These are phyloP conservation scores for Ceratocystis smalleyi DNA, from an alignment of 2,329 filamentous ascomycete genomes.

Conservation along the genomic window DNA sequence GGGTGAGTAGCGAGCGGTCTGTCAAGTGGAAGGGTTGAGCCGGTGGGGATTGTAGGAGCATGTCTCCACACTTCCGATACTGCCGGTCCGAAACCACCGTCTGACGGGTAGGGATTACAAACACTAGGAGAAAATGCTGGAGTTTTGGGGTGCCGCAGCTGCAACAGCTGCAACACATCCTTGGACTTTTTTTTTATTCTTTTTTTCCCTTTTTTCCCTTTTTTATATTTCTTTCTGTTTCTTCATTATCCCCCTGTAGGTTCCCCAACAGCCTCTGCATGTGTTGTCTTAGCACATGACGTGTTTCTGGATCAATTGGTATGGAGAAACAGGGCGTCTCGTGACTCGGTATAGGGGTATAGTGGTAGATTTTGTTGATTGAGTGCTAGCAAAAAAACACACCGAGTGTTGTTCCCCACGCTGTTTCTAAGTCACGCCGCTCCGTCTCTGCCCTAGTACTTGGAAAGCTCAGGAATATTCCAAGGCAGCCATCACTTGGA, in stretches of 20 bases:
- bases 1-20: not conserved
- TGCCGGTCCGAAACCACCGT: not conserved
- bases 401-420: not conserved
- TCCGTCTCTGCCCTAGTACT: not conserved
- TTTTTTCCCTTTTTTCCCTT: not conserved
- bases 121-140: not conserved
- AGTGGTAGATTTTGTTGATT: not conserved
- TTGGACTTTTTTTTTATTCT: not conserved
- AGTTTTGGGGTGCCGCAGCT: not conserved
- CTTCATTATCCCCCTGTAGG: not conserved
- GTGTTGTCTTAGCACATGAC: conserved; percentile 3
- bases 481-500: not conserved
- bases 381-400: not conserved
- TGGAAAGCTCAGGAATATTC: not conserved
- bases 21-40: not conserved
- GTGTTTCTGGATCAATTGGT: not conserved
- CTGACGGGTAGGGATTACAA: not conserved
- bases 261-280: not conserved
- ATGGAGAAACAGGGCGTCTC: conserved; percentile 1
- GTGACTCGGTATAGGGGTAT: not conserved
- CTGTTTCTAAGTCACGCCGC: not conserved
- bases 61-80: not conserved
- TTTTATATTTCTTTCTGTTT: not conserved
- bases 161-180: too few relatives aligned
- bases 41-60: not conserved